Evolutionary conservation across 2,329 filamentous ascomycete genomes (phyloP).

Genomic region (Stagonosporopsis chrysanthemi): DNA sequence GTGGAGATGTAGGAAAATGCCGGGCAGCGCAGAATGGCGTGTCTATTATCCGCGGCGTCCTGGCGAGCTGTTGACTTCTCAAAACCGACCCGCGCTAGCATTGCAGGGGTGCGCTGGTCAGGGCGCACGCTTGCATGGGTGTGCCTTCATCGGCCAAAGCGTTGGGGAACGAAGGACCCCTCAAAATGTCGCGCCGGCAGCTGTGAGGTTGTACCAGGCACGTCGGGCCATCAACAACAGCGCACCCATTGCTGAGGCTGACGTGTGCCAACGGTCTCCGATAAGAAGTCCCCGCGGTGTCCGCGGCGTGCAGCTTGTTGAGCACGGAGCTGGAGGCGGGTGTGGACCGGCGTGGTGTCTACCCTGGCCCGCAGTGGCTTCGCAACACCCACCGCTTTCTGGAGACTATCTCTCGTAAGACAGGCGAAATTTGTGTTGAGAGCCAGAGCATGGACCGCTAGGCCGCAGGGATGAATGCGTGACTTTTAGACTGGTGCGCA

Average conservation of each 20-base stretch:
- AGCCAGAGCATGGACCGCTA: constrained; percentile 35
- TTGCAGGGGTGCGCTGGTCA: constrained; percentile 4
- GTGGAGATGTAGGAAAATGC: constrained; percentile 26
- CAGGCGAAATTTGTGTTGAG: constrained; percentile 43
- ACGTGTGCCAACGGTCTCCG: constrained; percentile 4
- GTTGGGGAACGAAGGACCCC: constrained; percentile 20
- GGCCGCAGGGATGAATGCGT: constrained; percentile 41
- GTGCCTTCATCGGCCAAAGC: constrained; percentile 18
- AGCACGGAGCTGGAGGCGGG: constrained; percentile 9
- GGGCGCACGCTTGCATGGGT: constrained; percentile 10
- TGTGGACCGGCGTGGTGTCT: constrained; percentile 14
- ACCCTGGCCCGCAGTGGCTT: constrained; percentile 21
- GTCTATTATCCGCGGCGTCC: constrained; percentile 29
- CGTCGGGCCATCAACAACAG: constrained; percentile 2
- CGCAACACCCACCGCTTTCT: constrained; percentile 28
- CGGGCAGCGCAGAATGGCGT: constrained; percentile 27
- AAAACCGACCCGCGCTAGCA: constrained; percentile 19
- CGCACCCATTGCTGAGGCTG: constrained; percentile 5
- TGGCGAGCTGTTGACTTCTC: constrained; percentile 30
- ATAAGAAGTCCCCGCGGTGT: constrained; percentile 14
- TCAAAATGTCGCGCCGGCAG: constrained; percentile 9
- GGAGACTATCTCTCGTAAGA: constrained; percentile 30
- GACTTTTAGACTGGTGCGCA: constrained; percentile 42
- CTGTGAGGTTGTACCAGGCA: constrained; percentile 1
- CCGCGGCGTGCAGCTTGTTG: constrained; percentile 17